These are phyloP conservation scores for Zanthoxylum bungeanum DNA, from an alignment of 345 rosid species.

Conservation along the genomic window DNA sequence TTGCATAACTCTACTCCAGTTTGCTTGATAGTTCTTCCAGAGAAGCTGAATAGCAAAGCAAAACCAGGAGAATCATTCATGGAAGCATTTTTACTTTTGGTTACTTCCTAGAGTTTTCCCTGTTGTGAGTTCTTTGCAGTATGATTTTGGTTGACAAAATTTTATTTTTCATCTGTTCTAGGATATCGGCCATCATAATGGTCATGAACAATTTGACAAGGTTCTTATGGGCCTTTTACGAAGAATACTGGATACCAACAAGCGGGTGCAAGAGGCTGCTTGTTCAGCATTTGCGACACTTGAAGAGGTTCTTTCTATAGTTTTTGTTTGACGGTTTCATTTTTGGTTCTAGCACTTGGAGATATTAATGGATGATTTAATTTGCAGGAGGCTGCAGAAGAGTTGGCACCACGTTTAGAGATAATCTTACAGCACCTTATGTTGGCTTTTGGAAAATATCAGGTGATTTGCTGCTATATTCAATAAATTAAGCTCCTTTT, in stretches of 20 bases:
- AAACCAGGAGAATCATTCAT: not conserved
- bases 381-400: slow-evolving; percentile 86
- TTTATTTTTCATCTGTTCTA: slow-evolving; percentile 22
- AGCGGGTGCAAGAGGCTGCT: slow-evolving; percentile 99
- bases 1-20: not conserved
- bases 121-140: no score
- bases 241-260: slow-evolving; percentile 84
- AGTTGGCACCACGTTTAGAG: slow-evolving; percentile 74
- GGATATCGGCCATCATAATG: slow-evolving; percentile 72
- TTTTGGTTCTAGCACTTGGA: slow-evolving; percentile 11
- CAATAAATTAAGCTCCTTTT: not conserved
- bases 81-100: not conserved
- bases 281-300: slow-evolving; percentile 98
- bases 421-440: slow-evolving; percentile 89
- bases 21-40: not conserved
- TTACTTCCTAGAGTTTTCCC: slow-evolving; percentile 1
- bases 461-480: slow-evolving; percentile 47
- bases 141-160: slow-evolving; percentile 17
- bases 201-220: slow-evolving; percentile 76
- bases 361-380: slow-evolving; percentile 22
- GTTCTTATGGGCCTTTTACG: slow-evolving; percentile 79
- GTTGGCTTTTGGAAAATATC: slow-evolving; percentile 98
- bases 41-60: not conserved
- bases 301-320: slow-evolving; percentile 71
- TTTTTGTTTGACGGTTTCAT: slow-evolving; percentile 10